These are phyloP conservation scores for Schizochytrium sp. DNA, from an alignment of 108 stramenopile species.

Conservation along the genomic window DNA sequence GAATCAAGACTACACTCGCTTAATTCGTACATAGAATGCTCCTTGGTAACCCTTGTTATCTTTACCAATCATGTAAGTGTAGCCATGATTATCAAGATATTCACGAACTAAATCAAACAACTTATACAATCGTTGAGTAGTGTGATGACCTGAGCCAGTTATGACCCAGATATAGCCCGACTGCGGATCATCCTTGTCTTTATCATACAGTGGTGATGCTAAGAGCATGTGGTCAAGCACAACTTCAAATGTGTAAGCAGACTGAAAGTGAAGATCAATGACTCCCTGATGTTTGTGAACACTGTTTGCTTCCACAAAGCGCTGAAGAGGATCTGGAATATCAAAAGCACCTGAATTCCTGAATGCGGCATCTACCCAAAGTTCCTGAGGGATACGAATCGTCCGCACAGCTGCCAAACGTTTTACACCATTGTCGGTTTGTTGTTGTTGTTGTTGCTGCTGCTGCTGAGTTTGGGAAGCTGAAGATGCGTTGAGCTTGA, in stretches of 20 bases:
- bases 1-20: not conserved
- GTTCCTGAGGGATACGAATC: constrained; percentile 30
- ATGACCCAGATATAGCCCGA: constrained; percentile 53
- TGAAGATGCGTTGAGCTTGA: not conserved
- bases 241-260: not conserved
- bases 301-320: not conserved
- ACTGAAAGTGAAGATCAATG: constrained; percentile 62
- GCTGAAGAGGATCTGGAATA: constrained; percentile 40
- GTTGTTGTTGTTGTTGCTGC: not conserved
- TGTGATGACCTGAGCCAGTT: constrained; percentile 61
- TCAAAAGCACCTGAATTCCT: constrained; percentile 39
- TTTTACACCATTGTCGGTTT: not conserved
- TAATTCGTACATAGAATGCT: constrained; percentile 35
- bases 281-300: not conserved
- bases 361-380: not conserved
- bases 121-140: not conserved
- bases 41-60: constrained; percentile 24
- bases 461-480: not conserved
- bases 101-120: constrained; percentile 24
- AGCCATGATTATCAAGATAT: constrained; percentile 19
- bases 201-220: not conserved
- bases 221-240: constrained; percentile 28
- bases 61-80: constrained; percentile 31
- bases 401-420: not conserved
- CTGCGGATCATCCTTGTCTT: not conserved